Percentiles rank a stretch among this genome's conserved stretches.
Evolutionary conservation across 2,329 filamentous ascomycete genomes (phyloP).

Genomic region (Lizonia empirigonia): DNA sequence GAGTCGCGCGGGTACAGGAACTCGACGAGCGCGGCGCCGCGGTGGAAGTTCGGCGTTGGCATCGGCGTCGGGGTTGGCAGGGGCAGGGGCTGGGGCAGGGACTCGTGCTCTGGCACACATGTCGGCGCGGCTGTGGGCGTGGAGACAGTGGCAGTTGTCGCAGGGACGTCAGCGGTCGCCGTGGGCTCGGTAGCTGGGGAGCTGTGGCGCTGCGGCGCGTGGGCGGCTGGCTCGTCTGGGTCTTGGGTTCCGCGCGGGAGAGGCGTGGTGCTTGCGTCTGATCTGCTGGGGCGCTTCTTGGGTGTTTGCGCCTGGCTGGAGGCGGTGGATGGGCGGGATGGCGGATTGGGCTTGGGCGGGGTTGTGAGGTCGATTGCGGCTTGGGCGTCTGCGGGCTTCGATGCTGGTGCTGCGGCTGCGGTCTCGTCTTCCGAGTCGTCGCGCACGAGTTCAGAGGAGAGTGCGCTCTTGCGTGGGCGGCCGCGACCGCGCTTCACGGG

Average conservation of each 20-base stretch:
- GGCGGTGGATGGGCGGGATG: constrained; percentile 8
- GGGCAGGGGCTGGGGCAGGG: no score
- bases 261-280: constrained; percentile 9
- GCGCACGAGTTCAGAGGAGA: constrained; percentile 27
- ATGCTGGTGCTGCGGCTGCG: not conserved
- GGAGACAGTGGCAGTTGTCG: no score
- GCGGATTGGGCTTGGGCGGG: not conserved
- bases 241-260: no score
- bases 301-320: constrained; percentile 1
- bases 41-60: not conserved
- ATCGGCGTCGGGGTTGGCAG: not conserved
- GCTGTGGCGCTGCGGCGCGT: not conserved
- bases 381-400: not conserved
- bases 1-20: constrained; percentile 3
- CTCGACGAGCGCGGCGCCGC: constrained; percentile 9
- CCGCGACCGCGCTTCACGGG: constrained; percentile 18
- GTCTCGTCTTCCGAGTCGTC: constrained; percentile 25
- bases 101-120: no score
- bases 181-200: not conserved
- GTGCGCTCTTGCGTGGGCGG: constrained; percentile 24
- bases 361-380: not conserved
- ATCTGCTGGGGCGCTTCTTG: constrained; percentile 24
- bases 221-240: not conserved
- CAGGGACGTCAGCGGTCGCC: no score
- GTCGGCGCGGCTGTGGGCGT: no score